These are phyloP conservation scores for Litsea cubeba DNA, from an alignment of 164 flowering plant species.

Conservation along the genomic window DNA sequence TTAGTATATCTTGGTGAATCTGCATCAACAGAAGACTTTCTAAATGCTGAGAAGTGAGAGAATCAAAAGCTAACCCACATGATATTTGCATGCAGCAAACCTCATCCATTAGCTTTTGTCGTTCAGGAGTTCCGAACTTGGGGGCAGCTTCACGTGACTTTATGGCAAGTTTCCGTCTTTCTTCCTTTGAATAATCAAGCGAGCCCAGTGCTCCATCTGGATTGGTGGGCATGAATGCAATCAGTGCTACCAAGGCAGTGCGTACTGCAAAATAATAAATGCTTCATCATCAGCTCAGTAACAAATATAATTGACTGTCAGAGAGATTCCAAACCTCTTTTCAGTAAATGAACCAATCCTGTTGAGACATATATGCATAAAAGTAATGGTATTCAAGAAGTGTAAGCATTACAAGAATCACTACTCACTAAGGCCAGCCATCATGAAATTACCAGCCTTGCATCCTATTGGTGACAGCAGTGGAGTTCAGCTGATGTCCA, in stretches of 20 bases:
- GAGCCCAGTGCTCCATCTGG: conserved; percentile 97
- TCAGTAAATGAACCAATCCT: no score
- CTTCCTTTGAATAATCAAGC: conserved; percentile 80
- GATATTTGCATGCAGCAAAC: conserved; percentile 21
- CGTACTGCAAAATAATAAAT: conserved; percentile 46
- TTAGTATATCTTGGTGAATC: conserved; percentile 89
- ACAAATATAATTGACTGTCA: not conserved
- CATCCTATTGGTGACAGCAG: no score
- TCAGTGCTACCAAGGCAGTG: conserved; percentile 90
- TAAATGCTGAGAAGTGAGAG: not conserved
- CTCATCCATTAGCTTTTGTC: conserved; percentile 92
- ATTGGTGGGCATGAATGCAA: conserved; percentile 97
- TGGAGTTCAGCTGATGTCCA: no score
- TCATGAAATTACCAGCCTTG: no score
- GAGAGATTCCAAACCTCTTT: no score
- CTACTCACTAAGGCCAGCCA: no score
- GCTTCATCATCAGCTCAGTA: not conserved
- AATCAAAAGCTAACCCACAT: not conserved
- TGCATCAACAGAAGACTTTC: conserved; percentile 15
- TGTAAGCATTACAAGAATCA: no score
- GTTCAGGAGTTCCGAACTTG: conserved; percentile 69
- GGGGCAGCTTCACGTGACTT: conserved; percentile 92
- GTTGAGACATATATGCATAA: no score
- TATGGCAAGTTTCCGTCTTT: conserved; percentile 69
- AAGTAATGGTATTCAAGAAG: no score